Evolutionary conservation across 192 early-diverging fungal genomes (phyloP), one percentile per base, ranked within the genome.

Genomic region (Coemansia reversa): DNA sequence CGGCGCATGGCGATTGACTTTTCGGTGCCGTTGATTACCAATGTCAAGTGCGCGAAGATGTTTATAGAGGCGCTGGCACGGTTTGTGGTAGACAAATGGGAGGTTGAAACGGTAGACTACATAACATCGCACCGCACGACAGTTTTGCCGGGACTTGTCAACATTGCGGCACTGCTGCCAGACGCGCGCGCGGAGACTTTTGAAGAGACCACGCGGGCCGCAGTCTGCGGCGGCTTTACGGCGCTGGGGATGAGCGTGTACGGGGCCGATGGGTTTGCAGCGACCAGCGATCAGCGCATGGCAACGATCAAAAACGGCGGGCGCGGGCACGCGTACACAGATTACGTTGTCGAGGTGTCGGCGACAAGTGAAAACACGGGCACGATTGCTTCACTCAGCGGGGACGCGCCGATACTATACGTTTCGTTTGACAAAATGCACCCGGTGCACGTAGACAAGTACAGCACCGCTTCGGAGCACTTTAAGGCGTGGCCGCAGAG

Each of bases 31-130:
- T 83, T 99, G 70, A 95, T 99, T 74, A 99, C 97, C 62, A 99
- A 99, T 71, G 87, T 99, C 84, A 99, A 99, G 84, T 98, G 95
- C 72, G 97, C 97, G 67, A 97, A 98, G 85, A 75, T 99, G 59
- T 98, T 99, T 64, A 83, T 99, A 48, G 97, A 99, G 83, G 97
- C 97, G 0, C 81, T 98, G 60, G 87, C 91, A 16, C 90, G 95
- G 51, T 85, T 85, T 47, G 51, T 33, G 19, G 39, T 55, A 22
- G 73, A 71, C 59, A 79, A 71, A 51, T 90, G 85, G 81, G 92
- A 95, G 60, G 86, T 98, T 24, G 74, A 85, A 14, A 75, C 86
- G 52, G 89, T 94, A 62, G 97, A 99, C 79, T 97, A 89, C 82
- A 91, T 98, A 76, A 90, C 93, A 24, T 91, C 90, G 63, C 88